Evolutionary conservation across 257 asterid genomes (phyloP).

Genomic region (Solanum gracilifrons): DNA sequence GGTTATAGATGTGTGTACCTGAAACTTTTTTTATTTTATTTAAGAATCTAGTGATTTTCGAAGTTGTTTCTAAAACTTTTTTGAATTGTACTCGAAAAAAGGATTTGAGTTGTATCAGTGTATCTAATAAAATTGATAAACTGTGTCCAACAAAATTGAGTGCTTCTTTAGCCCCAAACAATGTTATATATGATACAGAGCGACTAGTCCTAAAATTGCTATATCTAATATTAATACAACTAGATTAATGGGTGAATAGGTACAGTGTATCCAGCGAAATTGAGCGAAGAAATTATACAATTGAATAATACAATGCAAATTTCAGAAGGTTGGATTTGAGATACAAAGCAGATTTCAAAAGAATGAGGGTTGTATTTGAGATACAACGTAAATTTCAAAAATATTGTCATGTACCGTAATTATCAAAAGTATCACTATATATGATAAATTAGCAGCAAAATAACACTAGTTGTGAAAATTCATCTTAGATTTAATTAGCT

Average conservation of each 20-base stretch:
- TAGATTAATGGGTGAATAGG: not conserved
- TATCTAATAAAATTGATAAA: not conserved
- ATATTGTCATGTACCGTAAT: not conserved
- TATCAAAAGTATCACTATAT: not conserved
- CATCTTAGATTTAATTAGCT: not conserved
- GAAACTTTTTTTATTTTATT: not conserved
- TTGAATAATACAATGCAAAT: not conserved
- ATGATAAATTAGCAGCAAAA: not conserved
- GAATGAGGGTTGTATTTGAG: not conserved
- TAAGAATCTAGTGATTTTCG: not conserved
- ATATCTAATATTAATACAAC: too few relatives aligned
- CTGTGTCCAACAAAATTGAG: not conserved
- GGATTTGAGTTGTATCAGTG: not conserved
- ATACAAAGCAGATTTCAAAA: not conserved
- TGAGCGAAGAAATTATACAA: too few relatives aligned
- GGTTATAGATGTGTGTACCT: not conserved
- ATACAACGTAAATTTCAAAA: not conserved
- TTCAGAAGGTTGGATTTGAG: not conserved
- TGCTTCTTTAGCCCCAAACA: not conserved
- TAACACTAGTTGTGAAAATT: not conserved
- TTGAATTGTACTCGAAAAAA: too few relatives aligned
- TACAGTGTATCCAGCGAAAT: not conserved
- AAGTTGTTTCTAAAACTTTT: too few relatives aligned
- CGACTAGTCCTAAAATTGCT: not conserved
- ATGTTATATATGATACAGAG: too few relatives aligned